Base-by-base conservation (phyloP, 345 rosid genomes). In the Linum trigynum region DNA sequence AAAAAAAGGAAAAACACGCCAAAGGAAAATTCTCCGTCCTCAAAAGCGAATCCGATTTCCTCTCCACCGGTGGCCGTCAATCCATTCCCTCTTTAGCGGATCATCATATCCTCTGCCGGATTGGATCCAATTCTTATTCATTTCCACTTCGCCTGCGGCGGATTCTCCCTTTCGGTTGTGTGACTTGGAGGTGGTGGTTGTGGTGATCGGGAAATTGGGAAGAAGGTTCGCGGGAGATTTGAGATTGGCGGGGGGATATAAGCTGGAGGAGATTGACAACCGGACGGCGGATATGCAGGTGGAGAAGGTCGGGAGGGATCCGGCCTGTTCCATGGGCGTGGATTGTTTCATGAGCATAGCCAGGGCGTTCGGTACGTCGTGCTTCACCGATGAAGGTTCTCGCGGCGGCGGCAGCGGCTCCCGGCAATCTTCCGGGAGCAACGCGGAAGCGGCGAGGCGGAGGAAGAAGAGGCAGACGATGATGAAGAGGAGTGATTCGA, bases 321-420 rank as follows among this genome's bases (percentile, higher is more conserved):
- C 53, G 53, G 53, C 53, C 53, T 48, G 53, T 48, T 48, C 53
- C 53, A 48, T 48, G 53, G 53, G 53, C 53, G 53, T 48, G 53
- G 53, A 48, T 48, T 48, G 53, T 15, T 48, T 48, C 53, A 9
- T 48, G 2, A 48, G 53, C 53, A 48, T 48, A 4, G 53, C 53
- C 14, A 48, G 53, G 53, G 53, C 53, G 53, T 48, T 48, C 53
- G 53, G 53, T 9, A 48, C 53, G 12, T 48, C 53, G 3, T 48
- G 53, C 2, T 48, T 48, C 14, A 48, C 53, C 53, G 53, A 48
- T 9, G 53, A 48, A 48, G 53, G 53, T 48, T 5, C 53, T 48
- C 53, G 53, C 53, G 53, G 53, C 50, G 50, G 50, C 12, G 32
- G 32, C 32, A 23, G 32, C 32, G 53, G 53, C 14, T 15, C 14